Percentiles rank a stretch among this genome's conserved stretches.
Evolutionary conservation across 208 protist genomes (phyloP).

Genomic region (Leishmania guyanensis): DNA sequence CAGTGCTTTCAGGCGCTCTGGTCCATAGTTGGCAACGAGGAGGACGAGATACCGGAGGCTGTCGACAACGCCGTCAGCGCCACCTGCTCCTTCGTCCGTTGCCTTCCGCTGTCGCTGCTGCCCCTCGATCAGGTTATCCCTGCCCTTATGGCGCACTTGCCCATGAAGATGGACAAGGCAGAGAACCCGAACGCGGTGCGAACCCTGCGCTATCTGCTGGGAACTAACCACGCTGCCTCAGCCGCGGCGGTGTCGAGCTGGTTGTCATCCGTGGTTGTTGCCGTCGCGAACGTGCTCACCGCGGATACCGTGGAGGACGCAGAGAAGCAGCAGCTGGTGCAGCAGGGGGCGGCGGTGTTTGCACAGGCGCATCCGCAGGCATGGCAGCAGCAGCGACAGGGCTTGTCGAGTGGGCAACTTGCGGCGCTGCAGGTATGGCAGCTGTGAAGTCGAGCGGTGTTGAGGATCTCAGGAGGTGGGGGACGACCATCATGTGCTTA

Average conservation of each 20-base stretch:
- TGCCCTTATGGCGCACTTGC: conserved; percentile 50
- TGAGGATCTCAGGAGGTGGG: neutral
- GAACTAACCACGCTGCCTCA: conserved; percentile 14
- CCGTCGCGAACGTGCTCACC: conserved; percentile 47
- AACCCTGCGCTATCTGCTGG: conserved; percentile 55
- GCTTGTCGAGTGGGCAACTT: conserved; percentile 39
- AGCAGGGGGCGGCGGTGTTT: conserved; percentile 39
- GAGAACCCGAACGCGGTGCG: conserved; percentile 76
- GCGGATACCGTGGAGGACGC: conserved; percentile 49
- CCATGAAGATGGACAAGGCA: conserved; percentile 78
- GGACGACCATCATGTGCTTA: neutral
- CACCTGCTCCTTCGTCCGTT: conserved; percentile 74
- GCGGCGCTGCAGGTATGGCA: conserved; percentile 35
- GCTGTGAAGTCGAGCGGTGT: conserved; percentile 17
- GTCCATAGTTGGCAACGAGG: conserved; percentile 36
- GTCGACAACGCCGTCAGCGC: conserved; percentile 88
- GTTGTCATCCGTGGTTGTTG: conserved; percentile 40
- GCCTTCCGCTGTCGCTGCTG: conserved; percentile 35
- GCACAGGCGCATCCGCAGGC: conserved; percentile 21
- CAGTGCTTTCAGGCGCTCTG: conserved; percentile 42
- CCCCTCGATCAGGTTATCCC: conserved; percentile 49
- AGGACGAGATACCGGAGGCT: conserved; percentile 71
- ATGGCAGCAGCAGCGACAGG: conserved; percentile 36
- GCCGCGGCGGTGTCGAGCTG: conserved; percentile 32
- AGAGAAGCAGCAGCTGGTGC: conserved; percentile 53